These are phyloP conservation scores for Capronia americana DNA, from an alignment of 2,329 filamentous ascomycete genomes.

Conservation along the genomic window DNA sequence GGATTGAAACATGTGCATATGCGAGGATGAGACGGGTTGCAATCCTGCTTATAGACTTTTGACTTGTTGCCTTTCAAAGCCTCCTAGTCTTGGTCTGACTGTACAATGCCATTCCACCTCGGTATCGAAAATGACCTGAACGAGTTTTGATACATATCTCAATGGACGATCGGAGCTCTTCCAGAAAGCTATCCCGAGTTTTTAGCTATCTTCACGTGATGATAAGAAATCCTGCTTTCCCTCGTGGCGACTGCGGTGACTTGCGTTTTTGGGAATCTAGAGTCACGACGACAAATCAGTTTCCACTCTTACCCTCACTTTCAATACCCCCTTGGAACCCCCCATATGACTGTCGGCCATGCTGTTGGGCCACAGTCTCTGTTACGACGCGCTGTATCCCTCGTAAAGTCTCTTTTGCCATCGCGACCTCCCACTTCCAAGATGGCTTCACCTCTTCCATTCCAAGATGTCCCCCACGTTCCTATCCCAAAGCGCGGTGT, in stretches of 20 bases:
- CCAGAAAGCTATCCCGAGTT: constrained; percentile 3
- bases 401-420: constrained; percentile 26
- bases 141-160: constrained; percentile 1
- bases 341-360: constrained; percentile 37
- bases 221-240: background rate
- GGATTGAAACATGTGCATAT: constrained; percentile 26
- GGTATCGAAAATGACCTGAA: constrained; percentile 12
- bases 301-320: background rate
- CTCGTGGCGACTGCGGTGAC: background rate
- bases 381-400: constrained; percentile 36
- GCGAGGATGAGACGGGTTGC: constrained; percentile 10
- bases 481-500: constrained; percentile 87
- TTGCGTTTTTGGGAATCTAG: constrained; percentile 12
- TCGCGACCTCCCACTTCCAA: constrained; percentile 6
- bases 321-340: constrained; percentile 5
- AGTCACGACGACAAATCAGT: constrained; percentile 10
- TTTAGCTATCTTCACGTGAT: constrained; percentile 21
- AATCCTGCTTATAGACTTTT: constrained; percentile 2
- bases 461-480: constrained; percentile 63
- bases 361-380: constrained; percentile 35
- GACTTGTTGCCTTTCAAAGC: constrained; percentile 1
- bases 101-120: constrained; percentile 23
- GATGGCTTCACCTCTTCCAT: constrained; percentile 21
- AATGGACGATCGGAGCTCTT: constrained; percentile 6
- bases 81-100: constrained; percentile 12